Evolutionary conservation across 306 rosid genomes (phyloP), one percentile per base, ranked within the genome.

Genomic region (Lathyrus tuberosus): DNA sequence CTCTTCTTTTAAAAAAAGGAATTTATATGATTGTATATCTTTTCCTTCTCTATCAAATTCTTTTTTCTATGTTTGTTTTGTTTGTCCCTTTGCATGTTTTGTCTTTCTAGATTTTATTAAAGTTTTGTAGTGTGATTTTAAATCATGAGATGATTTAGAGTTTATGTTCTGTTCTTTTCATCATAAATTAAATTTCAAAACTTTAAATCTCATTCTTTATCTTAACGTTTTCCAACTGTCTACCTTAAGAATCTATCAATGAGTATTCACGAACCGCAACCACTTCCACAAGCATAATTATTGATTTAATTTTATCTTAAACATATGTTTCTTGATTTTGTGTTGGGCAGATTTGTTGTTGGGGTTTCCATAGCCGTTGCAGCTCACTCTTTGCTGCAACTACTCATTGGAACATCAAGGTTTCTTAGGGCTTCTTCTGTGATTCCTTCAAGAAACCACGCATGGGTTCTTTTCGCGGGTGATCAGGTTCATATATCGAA

Each of bases 401-500:
- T 94, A 35, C 82, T 94, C 57, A 62, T 90, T 62, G 90, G 85
- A 64, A 49, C 77, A 4, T 82, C 85, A 6, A 82, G 89, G 74
- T 84, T 94, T 67, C 75, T 83, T 51, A 90, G 79, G 48, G 83
- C 76, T 31, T 81, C 86, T 53, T 86, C 92, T 35, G 62, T 85
- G 65, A 82, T 85, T 68, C 87, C 85, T 82, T 86, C 96, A 10
- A 85, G 92, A 81, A 81, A 83, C 38, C 87, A 85, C 35, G 98
- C 97, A 42, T 94, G 97, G 96, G 77, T 90, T 77, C 57, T 79
- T 76, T 88, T 90, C 68, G 96, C 96, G 12, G 90, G 85, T 5
- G 98, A 94, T 85, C 96, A 90, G 97, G 98, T 90, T 81, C 49
- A 24, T 24, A 24, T n/a, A n/a, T n/a, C n/a, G n/a, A n/a, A n/a